Base-by-base conservation (phyloP, 805 yeast genomes). In the Sporopachydermia lactativora region DNA sequence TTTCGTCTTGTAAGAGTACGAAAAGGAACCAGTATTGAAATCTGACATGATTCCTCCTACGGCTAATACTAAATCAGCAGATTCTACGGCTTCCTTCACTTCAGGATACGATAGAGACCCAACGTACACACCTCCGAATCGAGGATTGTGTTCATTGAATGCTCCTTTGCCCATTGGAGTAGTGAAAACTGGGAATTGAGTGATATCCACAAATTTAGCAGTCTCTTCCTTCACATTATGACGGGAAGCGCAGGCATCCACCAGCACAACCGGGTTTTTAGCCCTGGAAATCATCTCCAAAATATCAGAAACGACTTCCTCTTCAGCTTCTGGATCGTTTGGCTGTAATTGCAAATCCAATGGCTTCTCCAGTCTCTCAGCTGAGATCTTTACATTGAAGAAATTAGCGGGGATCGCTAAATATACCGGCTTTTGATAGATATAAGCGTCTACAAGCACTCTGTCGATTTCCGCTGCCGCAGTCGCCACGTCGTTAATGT, bases 121-220 rank as follows among this genome's bases (percentile, higher is more conserved):
- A 46, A 79, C 79, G 59, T 80, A 80, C 43, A 75, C 80, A 64
- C 89, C 89, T 51, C 81, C 81, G 60, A 71, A 80, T 61, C 81
- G 64, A 48, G 72, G 68, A 58, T 74, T 69, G 42, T 66, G 66
- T 62, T 80, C 89, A 59, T 77, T 73, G 49, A 80, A 72, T 18
- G 73, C 67, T 47, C 83, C 79, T 60, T 80, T 80, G 63, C 88
- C 89, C 84, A 80, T 77, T 52, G 89, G 88, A 43, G 89, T 80
- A 40, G 76, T 75, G 58, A 72, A 80, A 38, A 77, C 74, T 39
- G 84, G 84, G 73, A 75, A 79, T 55, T 77, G 71, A 40, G 88
- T 78, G 42, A 62, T 55, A 42, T 71, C 71, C 40, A 75, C 73
- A 57, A 80, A 70, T 49, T 68, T 58, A 47, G 61, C 64, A 44